Percentiles rank a stretch among this genome's conserved stretches.
Evolutionary conservation across 2,329 filamentous ascomycete species (phyloP).

Genomic region (Malbranchea cinnamomea): DNA sequence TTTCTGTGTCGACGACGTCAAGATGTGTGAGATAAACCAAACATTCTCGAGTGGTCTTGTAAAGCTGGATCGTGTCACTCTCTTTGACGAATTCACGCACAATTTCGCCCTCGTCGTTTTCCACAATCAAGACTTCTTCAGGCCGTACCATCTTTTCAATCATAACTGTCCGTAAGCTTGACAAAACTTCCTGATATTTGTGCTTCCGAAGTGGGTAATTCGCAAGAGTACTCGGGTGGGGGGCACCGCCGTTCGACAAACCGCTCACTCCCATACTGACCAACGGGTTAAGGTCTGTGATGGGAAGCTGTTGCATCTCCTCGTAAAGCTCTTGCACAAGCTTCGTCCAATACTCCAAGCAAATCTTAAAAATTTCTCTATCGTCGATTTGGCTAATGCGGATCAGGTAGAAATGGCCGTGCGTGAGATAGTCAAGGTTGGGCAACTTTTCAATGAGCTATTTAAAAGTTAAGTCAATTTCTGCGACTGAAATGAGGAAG

Average conservation of each 20-base stretch:
- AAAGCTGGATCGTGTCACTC: conserved; percentile 95
- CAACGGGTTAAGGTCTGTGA: conserved; percentile 83
- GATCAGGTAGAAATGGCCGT: conserved; percentile 96
- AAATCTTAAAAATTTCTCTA: conserved; percentile 98
- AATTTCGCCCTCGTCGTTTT: conserved; percentile 98
- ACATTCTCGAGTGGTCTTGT: conserved; percentile 97
- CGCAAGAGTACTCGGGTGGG: conserved; percentile 67
- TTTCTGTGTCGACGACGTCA: conserved; percentile 92
- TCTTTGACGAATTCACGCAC: conserved; percentile 99
- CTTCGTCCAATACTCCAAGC: conserved; percentile 97
- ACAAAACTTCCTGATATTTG: conserved; percentile 89
- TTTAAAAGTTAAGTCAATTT: conserved; percentile 3
- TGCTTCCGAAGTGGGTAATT: conserved; percentile 94
- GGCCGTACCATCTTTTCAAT: conserved; percentile 99
- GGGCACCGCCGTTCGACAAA: conserved; percentile 64
- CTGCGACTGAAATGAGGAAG: neutral
- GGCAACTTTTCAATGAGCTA: conserved; percentile 89
- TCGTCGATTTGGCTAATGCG: conserved; percentile 98
- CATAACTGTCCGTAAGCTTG: conserved; percentile 92
- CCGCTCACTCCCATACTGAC: conserved; percentile 59
- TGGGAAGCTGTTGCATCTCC: conserved; percentile 92
- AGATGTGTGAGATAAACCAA: conserved; percentile 94
- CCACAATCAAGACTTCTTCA: conserved; percentile 96
- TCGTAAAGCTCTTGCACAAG: conserved; percentile 95
- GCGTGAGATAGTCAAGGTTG: conserved; percentile 84